Evolutionary conservation across 768 basidiomycete genomes (phyloP), one percentile per base, ranked within the genome.

Genomic region (Hirschioporus abietinus): DNA sequence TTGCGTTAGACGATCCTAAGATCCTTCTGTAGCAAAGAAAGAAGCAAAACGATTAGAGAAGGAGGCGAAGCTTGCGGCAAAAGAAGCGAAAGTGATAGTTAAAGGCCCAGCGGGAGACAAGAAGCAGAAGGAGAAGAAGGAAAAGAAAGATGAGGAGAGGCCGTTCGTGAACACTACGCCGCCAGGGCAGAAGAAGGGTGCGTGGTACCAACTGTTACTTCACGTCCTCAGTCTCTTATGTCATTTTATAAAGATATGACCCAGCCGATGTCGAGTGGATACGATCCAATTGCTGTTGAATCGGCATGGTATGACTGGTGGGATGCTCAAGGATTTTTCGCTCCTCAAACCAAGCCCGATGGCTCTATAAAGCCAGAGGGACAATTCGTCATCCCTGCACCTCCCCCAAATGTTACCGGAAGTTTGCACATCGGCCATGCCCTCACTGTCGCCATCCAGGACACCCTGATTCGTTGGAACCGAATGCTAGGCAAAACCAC

Each of bases 301-400:
- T 83, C 95, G 0, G 89, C 94, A 1, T 98, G 97, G 94, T 99
- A 99, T 72, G 94, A 96, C 72, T 99, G 97, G 97, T 98, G 96
- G 96, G 82, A 87, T 42, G 84, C 87, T 2, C 84, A 95, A 72
- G 96, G 94, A 4, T 96, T 90, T 82, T 97, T 96, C 86, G 86
- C 88, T 70, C 95, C 96, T 2, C 83, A 85, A 67, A 77, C 85
- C 18, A 82, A 81, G 0, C 73, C 82, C 0, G 82, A 90, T 64
- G 88, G 88, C 12, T 79, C 84, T 18, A 76, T 81, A 63, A 86
- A 87, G 63, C 80, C 84, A 0, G 86, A 90, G 52, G 91, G 88
- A 27, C 73, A 80, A 15, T 98, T 98, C 74, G 88, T 96, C 67
- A 86, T 99, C 27, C 92, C 95, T 0, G 83, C 88, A 0, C 97